Percentiles rank a stretch among this genome's conserved stretches.
Evolutionary conservation across 75 land plant species (phyloP).

Genomic region (Pinus taeda): DNA sequence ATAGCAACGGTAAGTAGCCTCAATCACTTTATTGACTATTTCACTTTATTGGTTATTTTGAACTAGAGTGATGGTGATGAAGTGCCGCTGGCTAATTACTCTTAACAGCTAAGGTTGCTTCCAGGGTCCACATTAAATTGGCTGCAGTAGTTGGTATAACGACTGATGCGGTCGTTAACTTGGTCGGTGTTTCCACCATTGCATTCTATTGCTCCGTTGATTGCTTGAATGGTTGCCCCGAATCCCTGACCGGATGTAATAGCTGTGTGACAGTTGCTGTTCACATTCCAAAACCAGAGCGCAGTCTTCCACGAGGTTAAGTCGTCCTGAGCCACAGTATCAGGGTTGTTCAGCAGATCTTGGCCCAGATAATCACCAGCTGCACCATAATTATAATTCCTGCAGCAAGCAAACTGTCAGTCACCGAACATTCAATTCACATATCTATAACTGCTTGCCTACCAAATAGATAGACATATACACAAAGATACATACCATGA

Average conservation of each 20-base stretch:
- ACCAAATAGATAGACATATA: no score
- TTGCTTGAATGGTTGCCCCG: constrained; percentile 35
- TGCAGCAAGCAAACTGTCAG: background rate
- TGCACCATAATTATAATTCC: background rate
- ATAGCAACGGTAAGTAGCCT: no score
- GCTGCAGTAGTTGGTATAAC: constrained; percentile 23
- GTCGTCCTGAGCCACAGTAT: background rate
- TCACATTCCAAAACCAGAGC: constrained; percentile 7
- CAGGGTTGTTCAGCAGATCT: background rate
- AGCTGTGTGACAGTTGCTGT: background rate
- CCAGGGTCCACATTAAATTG: constrained; percentile 38
- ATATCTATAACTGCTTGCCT: no score
- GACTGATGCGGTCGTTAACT: constrained; percentile 13
- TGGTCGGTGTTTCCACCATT: constrained; percentile 14
- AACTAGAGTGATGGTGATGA: no score
- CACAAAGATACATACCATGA: no score
- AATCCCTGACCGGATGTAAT: constrained; percentile 30
- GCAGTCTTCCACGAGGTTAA: background rate
- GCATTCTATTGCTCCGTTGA: constrained; percentile 28
- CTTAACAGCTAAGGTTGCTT: constrained; percentile 24
- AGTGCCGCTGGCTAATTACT: no score
- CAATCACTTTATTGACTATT: no score
- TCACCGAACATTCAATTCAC: no score
- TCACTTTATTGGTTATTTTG: no score
- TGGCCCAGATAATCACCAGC: background rate